Evolutionary conservation across 2,329 filamentous ascomycete genomes (phyloP).

Genomic region (Phialophora tarda): DNA sequence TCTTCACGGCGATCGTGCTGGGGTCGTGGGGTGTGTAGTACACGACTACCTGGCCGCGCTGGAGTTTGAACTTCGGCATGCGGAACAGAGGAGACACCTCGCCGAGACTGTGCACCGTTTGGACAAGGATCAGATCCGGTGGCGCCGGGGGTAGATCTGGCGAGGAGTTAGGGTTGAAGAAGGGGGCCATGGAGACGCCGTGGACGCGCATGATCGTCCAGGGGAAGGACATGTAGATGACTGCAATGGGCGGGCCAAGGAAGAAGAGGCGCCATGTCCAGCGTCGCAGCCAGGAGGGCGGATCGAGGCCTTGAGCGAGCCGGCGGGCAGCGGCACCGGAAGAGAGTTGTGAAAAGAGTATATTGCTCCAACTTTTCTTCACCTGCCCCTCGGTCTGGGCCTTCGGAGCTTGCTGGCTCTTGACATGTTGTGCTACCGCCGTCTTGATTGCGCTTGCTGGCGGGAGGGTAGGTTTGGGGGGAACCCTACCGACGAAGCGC

Average conservation of each 20-base stretch:
- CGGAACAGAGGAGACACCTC: not conserved
- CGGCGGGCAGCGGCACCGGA: not conserved
- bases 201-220: slow-evolving; percentile 50
- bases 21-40: slow-evolving; percentile 51
- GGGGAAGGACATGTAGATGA: slow-evolving; percentile 49
- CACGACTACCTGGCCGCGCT: slow-evolving; percentile 76
- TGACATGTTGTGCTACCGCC: not conserved
- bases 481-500: not conserved
- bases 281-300: slow-evolving; percentile 15
- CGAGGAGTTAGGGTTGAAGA: slow-evolving; percentile 70
- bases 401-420: not conserved
- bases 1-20: slow-evolving; percentile 70
- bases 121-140: slow-evolving; percentile 48
- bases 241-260: slow-evolving; percentile 47
- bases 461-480: not conserved
- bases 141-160: slow-evolving; percentile 48
- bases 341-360: not conserved
- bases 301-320: not conserved
- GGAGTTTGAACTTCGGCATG: slow-evolving; percentile 58
- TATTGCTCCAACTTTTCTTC: not conserved
- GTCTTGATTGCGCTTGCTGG: not conserved
- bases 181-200: slow-evolving; percentile 74
- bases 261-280: slow-evolving; percentile 33
- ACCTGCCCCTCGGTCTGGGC: not conserved
- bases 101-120: slow-evolving; percentile 22